phyloP scores from a whole-genome alignment of 129 eudicot species.

The Heracleum sosnowskyi region DNA sequence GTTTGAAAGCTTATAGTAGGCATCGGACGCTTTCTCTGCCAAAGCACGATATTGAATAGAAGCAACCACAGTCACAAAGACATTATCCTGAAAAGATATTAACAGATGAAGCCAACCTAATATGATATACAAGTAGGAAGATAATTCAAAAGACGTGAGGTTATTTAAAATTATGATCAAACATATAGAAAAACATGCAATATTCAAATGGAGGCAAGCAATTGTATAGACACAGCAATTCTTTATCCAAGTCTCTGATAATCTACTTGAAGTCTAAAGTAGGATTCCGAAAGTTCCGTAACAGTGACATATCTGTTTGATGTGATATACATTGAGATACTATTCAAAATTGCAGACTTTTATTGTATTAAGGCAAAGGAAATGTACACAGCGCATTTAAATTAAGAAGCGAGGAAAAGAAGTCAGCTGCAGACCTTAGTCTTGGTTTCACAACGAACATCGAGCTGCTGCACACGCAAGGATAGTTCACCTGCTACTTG shows the following conservation, averaged over 20 bases:
- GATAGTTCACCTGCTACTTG: constrained; percentile 46
- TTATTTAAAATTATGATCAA: neutral
- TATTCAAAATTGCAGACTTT: neutral
- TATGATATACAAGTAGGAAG: neutral
- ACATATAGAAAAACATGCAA: neutral
- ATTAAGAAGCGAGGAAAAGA: neutral
- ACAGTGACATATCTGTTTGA: neutral
- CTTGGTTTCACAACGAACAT: constrained; percentile 77
- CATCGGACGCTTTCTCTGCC: constrained; percentile 66
- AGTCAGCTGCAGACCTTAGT: constrained; percentile 43
- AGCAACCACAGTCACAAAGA: constrained; percentile 73
- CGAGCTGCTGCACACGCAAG: constrained; percentile 61
- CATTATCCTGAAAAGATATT: constrained; percentile 52
- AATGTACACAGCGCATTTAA: neutral
- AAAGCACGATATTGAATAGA: constrained; percentile 71
- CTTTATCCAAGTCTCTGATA: neutral
- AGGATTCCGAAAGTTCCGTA: neutral
- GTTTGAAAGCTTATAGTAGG: constrained; percentile 67
- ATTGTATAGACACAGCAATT: neutral
- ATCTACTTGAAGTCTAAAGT: neutral
- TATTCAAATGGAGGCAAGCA: neutral
- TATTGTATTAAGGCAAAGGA: neutral
- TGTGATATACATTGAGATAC: neutral
- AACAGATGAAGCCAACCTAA: neutral
- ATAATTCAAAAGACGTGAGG: neutral